These are phyloP conservation scores for Ormosia semicastrata DNA, from an alignment of 306 rosid genomes.

Conservation along the genomic window DNA sequence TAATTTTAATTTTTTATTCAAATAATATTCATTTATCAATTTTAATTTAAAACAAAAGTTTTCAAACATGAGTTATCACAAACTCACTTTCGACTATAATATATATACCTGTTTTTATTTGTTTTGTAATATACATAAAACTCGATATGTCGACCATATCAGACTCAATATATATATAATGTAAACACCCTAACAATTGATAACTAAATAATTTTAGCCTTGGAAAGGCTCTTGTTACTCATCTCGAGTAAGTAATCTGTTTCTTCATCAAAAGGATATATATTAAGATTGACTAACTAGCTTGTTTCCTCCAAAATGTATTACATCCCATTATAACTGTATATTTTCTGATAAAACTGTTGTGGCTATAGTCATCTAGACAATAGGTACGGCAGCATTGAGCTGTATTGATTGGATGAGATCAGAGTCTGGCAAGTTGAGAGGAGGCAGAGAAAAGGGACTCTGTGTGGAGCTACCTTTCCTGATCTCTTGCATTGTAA, in stretches of 20 bases:
- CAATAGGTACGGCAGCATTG: conserved; percentile 62
- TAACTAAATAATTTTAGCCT: conserved; percentile 7
- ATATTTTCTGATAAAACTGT: conserved; percentile 3
- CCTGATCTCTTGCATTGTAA: conserved; percentile 78
- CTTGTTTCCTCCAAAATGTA: neutral
- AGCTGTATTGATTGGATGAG: conserved; percentile 58
- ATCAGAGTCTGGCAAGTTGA: conserved; percentile 63
- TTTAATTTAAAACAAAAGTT: too few species aligned
- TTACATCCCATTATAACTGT: neutral
- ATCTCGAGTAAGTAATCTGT: neutral
- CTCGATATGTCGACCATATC: neutral
- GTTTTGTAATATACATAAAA: neutral
- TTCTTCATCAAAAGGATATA: conserved; percentile 13
- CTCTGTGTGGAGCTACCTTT: conserved; percentile 79
- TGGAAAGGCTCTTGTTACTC: neutral
- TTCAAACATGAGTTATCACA: too few species aligned
- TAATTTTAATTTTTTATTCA: too few species aligned
- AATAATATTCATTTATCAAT: too few species aligned
- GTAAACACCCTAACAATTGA: neutral
- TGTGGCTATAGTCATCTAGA: conserved; percentile 20
- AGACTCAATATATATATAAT: neutral
- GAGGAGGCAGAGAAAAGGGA: conserved; percentile 85
- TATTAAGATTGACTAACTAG: neutral
- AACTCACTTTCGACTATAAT: too few species aligned
- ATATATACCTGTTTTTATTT: neutral